phyloP scores from a whole-genome alignment of 305 asterid genomes.

The Caryopteris hybrid region DNA sequence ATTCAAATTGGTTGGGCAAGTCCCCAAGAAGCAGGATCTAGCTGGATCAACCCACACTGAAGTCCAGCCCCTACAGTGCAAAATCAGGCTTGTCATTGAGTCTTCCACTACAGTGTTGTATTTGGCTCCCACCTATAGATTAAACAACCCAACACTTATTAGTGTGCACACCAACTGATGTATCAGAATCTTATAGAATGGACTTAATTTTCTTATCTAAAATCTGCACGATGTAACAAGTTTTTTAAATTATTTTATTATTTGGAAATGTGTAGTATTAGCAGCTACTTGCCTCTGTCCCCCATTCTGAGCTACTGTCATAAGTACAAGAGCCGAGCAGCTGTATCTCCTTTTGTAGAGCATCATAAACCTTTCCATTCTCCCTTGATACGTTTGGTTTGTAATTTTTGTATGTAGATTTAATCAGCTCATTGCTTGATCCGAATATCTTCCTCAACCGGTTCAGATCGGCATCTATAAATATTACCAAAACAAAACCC shows the following conservation, averaged over 20 bases:
- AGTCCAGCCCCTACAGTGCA: conserved; percentile 53
- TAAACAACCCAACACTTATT: too few relatives aligned
- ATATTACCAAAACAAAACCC: not conserved
- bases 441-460: conserved; percentile 35
- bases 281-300: conserved; percentile 37
- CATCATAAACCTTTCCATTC: conserved; percentile 5
- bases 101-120: conserved; percentile 60
- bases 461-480: conserved; percentile 26
- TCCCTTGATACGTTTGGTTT: conserved; percentile 4
- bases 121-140: conserved; percentile 44
- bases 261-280: not conserved
- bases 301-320: conserved; percentile 48
- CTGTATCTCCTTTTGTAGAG: conserved; percentile 26
- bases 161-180: too few relatives aligned
- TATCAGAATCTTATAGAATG: too few relatives aligned
- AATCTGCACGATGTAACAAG: too few relatives aligned
- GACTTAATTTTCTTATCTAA: too few relatives aligned
- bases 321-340: conserved; percentile 40
- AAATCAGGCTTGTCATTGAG: conserved; percentile 40
- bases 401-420: conserved; percentile 20
- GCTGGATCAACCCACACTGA: conserved; percentile 43
- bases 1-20: conserved; percentile 42
- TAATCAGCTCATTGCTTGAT: conserved; percentile 43
- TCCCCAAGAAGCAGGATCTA: conserved; percentile 58
- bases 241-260: too few relatives aligned